phyloP scores from a whole-genome alignment of 2,329 filamentous ascomycete genomes.

The Sarocladiaceae sp. region DNA sequence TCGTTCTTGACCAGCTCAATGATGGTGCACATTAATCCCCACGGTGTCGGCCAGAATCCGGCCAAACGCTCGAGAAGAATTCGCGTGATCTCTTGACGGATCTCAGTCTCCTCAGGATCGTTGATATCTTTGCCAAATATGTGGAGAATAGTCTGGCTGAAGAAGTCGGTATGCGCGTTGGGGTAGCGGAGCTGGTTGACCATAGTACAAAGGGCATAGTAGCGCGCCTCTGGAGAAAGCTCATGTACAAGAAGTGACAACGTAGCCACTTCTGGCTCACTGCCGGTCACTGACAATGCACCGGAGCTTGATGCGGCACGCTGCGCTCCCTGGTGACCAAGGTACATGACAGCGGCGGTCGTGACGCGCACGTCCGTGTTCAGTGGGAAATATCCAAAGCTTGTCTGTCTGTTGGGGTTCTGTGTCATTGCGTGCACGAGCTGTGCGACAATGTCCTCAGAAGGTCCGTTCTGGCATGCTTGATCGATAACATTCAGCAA shows the following conservation, averaged over 20 bases:
- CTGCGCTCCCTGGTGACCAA: conserved; percentile 69
- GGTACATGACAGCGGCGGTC: conserved; percentile 78
- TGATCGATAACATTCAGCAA: conserved; percentile 57
- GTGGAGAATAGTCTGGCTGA: conserved; percentile 78
- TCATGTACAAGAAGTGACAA: conserved; percentile 74
- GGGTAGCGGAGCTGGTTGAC: conserved; percentile 90
- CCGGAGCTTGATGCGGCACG: conserved; percentile 55
- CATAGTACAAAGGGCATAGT: conserved; percentile 79
- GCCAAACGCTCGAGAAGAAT: conserved; percentile 84
- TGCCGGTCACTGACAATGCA: conserved; percentile 41
- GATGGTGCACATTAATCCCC: conserved; percentile 86
- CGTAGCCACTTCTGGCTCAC: conserved; percentile 58
- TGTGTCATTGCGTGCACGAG: conserved; percentile 70
- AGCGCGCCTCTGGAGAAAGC: conserved; percentile 72
- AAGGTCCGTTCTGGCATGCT: conserved; percentile 56
- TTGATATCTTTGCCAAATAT: conserved; percentile 74
- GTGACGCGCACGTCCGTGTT: conserved; percentile 67
- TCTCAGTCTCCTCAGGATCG: conserved; percentile 72
- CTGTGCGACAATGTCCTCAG: conserved; percentile 70
- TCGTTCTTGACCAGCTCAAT: conserved; percentile 89
- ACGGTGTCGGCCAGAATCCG: conserved; percentile 88
- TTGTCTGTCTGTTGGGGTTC: conserved; percentile 52
- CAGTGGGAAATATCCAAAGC: conserved; percentile 63
- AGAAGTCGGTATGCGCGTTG: conserved; percentile 88
- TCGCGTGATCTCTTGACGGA: conserved; percentile 87